Conservation (phyloP, 106 monocot genomes). For the Xerophyta viscosa region DNA sequence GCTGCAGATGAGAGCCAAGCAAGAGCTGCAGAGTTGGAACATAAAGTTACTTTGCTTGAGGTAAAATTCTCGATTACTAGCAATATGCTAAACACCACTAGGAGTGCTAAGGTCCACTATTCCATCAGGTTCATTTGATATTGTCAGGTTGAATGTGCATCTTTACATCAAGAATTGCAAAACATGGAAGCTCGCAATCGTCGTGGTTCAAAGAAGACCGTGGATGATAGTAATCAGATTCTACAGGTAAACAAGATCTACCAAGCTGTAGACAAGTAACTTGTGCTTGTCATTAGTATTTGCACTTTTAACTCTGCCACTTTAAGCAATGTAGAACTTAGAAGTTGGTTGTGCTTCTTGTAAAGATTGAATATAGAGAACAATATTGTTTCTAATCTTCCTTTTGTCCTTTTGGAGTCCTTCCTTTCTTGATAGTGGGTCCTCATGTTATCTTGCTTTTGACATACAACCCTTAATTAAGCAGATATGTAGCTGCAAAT, state of each 20-base stretch:
- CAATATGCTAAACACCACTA: neutral
- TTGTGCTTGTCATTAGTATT: neutral
- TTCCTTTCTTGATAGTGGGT: too few relatives aligned
- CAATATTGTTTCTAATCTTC: too few relatives aligned
- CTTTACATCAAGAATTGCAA: constrained; percentile 85
- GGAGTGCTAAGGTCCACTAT: neutral
- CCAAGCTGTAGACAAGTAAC: neutral
- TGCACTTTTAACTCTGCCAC: neutral
- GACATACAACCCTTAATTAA: too few relatives aligned
- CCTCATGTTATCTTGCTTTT: too few relatives aligned
- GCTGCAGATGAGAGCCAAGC: constrained; percentile 80
- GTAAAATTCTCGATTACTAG: constrained; percentile 16
- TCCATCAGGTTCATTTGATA: constrained; percentile 3
- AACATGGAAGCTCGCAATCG: constrained; percentile 78
- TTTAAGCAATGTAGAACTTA: too few relatives aligned
- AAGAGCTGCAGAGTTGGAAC: constrained; percentile 81
- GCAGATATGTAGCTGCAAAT: too few relatives aligned
- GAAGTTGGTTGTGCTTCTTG: too few relatives aligned
- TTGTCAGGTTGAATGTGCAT: constrained; percentile 78
- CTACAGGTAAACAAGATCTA: constrained; percentile 50
- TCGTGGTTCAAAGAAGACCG: constrained; percentile 81
- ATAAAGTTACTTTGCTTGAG: constrained; percentile 97
- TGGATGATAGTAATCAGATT: constrained; percentile 85
- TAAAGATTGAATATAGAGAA: too few relatives aligned
- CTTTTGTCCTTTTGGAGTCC: too few relatives aligned